A percentile compares a stretch with the other conserved stretches of the same genome.
These are phyloP conservation scores for Thermothielavioides terrestris DNA, from an alignment of 495 filamentous ascomycete species.

Conservation along the genomic window DNA sequence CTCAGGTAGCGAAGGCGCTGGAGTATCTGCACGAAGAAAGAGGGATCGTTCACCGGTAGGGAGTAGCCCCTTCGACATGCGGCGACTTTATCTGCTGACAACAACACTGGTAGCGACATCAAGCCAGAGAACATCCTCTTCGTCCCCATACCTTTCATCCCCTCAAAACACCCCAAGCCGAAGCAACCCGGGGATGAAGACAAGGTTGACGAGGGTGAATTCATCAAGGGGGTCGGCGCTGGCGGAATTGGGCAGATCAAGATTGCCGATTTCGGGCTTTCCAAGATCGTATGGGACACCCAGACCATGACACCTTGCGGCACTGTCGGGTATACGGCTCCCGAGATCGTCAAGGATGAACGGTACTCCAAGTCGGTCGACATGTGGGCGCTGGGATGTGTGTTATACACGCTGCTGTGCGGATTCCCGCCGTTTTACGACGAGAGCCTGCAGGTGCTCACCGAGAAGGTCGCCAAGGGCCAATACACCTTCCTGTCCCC, in stretches of 20 bases:
- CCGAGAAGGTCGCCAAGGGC: slow-evolving; percentile 92
- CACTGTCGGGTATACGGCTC: slow-evolving; percentile 97
- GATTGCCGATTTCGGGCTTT: slow-evolving; percentile 95
- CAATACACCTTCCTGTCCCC: slow-evolving; percentile 97
- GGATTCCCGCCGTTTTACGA: slow-evolving; percentile 99
- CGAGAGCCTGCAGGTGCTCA: slow-evolving; percentile 92
- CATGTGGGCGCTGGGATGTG: slow-evolving; percentile 98
- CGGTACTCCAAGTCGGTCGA: slow-evolving; percentile 97
- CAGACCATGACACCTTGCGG: slow-evolving; percentile 99
- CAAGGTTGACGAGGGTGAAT: slow-evolving; percentile 95
- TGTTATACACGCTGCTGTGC: slow-evolving; percentile 91
- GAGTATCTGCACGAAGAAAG: slow-evolving; percentile 91
- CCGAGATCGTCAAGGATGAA: slow-evolving; percentile 98
- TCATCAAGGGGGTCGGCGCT: slow-evolving; percentile 70
- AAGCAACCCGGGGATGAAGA: slow-evolving; percentile 83
- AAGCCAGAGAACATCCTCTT: slow-evolving; percentile 98
- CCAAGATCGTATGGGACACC: slow-evolving; percentile 96
- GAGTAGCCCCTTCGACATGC: slow-evolving; percentile 22
- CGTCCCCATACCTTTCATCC: slow-evolving; percentile 72
- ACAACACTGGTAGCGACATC: slow-evolving; percentile 71
- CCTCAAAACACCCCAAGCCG: slow-evolving; percentile 70
- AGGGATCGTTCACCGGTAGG: slow-evolving; percentile 96
- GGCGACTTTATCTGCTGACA: slow-evolving; percentile 3
- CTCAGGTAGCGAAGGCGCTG: slow-evolving; percentile 85
- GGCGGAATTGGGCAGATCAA: slow-evolving; percentile 94